A percentile compares a stretch with the other conserved stretches of the same genome.
phyloP scores from a whole-genome alignment of 2,329 filamentous ascomycete genomes.

The Cadophora sp. region DNA sequence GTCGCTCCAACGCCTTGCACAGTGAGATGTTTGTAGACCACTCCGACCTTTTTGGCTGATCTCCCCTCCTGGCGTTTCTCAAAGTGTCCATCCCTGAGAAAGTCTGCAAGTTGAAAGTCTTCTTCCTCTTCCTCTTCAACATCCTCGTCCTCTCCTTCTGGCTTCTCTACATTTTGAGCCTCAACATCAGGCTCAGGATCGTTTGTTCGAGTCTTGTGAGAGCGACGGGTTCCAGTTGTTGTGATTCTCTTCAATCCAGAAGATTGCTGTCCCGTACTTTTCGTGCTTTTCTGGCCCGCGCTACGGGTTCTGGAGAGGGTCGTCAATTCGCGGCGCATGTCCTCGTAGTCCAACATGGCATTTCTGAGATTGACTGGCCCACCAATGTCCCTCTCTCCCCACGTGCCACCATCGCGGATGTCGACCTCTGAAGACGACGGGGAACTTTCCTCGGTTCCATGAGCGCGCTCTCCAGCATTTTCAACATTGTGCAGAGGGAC shows the following conservation, averaged over 20 bases:
- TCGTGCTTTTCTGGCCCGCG: conserved; percentile 5
- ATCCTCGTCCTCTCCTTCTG: conserved; percentile 26
- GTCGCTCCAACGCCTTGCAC: conserved; percentile 75
- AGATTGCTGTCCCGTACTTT: conserved; percentile 19
- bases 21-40: conserved; percentile 77
- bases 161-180: conserved; percentile 39
- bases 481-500: conserved; percentile 40
- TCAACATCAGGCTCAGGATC: conserved; percentile 36
- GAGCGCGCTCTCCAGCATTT: conserved; percentile 26
- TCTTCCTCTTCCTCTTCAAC: conserved; percentile 52
- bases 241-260: conserved; percentile 26
- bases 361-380: conserved; percentile 57
- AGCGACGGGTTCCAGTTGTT: conserved; percentile 27
- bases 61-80: conserved; percentile 73
- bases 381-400: conserved; percentile 67
- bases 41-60: conserved; percentile 78
- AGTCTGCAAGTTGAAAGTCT: conserved; percentile 72
- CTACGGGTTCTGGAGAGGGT: conserved; percentile 54
- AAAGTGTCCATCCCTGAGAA: conserved; percentile 77
- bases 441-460: conserved; percentile 27
- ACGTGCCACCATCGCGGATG: conserved; percentile 55
- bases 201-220: neutral
- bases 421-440: conserved; percentile 25
- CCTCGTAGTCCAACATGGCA: conserved; percentile 66
- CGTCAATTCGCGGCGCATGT: conserved; percentile 61